These are phyloP conservation scores for Circinella minor DNA, from an alignment of 371 early-diverging fungal genomes.

Conservation along the genomic window DNA sequence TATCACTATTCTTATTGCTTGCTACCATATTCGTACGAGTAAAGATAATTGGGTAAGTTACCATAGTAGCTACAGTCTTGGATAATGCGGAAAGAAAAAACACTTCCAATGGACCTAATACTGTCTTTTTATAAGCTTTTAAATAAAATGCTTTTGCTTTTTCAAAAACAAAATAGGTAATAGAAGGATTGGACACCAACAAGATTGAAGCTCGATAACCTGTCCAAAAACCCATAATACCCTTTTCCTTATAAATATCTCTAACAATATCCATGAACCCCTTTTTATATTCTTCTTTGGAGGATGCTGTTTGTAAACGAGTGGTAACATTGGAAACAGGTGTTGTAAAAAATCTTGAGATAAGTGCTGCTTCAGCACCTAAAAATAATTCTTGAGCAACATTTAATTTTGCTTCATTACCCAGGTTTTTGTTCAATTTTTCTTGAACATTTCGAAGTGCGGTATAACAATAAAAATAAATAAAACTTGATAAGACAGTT, in stretches of 20 bases:
- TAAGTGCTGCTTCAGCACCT: conserved; percentile 65
- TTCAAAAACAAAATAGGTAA: conserved; percentile 68
- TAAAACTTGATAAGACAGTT: conserved; percentile 61
- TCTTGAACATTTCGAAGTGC: conserved; percentile 62
- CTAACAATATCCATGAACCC: conserved; percentile 26
- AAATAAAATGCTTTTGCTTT: conserved; percentile 51
- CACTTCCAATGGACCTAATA: conserved; percentile 48
- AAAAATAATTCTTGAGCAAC: conserved; percentile 62
- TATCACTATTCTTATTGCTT: neutral
- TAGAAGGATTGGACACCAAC: conserved; percentile 63
- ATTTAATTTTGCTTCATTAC: conserved; percentile 51
- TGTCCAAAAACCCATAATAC: conserved; percentile 63
- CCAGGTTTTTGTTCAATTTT: conserved; percentile 42
- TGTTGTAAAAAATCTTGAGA: conserved; percentile 63
- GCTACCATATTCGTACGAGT: conserved; percentile 55
- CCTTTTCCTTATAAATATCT: conserved; percentile 54
- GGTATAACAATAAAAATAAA: conserved; percentile 67
- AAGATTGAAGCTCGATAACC: conserved; percentile 66
- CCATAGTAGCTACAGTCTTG: conserved; percentile 60
- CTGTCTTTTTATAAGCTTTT: conserved; percentile 29
- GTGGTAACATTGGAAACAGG: conserved; percentile 65
- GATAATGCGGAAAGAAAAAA: conserved; percentile 64
- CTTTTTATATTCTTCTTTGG: conserved; percentile 15
- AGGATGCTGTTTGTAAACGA: conserved; percentile 57
- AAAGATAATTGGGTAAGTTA: conserved; percentile 67